A percentile compares a stretch with the other conserved stretches of the same genome.
These are phyloP conservation scores for Panaeolus papilionaceus DNA, from an alignment of 768 basidiomycete genomes.

Conservation along the genomic window DNA sequence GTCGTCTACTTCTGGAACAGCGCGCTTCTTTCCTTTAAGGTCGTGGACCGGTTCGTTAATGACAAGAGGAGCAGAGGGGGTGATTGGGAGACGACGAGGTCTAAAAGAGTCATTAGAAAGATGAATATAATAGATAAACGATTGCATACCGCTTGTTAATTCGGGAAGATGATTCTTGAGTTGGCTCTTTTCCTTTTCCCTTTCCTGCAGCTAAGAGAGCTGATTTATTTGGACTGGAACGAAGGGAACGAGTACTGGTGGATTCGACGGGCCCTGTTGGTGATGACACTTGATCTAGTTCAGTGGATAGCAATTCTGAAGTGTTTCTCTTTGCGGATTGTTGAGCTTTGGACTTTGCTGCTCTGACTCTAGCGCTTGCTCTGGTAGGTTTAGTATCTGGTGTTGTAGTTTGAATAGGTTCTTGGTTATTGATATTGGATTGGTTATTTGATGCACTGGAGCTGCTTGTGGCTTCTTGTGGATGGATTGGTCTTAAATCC, in stretches of 20 bases:
- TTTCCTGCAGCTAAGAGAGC: conserved; percentile 46
- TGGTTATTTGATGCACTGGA: conserved; percentile 59
- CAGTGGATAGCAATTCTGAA: conserved; percentile 47
- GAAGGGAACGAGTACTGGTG: conserved; percentile 59
- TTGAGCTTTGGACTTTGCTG: conserved; percentile 74
- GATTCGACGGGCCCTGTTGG: conserved; percentile 44
- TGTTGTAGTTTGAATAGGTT: conserved; percentile 43
- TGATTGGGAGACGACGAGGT: conserved; percentile 60
- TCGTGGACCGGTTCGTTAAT: conserved; percentile 83
- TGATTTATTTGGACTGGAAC: conserved; percentile 7
- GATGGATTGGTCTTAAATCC: conserved; percentile 82
- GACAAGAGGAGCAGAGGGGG: conserved; percentile 50
- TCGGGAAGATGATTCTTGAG: conserved; percentile 56
- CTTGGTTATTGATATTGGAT: conserved; percentile 47
- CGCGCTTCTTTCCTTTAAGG: conserved; percentile 93
- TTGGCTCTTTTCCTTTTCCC: conserved; percentile 67
- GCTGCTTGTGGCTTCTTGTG: conserved; percentile 75
- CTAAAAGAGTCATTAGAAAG: conserved; percentile 46
- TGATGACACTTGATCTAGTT: conserved; percentile 38
- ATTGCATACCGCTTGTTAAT: conserved; percentile 67
- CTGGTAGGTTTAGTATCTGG: conserved; percentile 66
- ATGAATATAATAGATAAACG: conserved; percentile 27
- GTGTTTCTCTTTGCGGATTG: conserved; percentile 61
- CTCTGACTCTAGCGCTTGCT: conserved; percentile 78
- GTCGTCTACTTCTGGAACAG: conserved; percentile 79